A percentile compares a stretch with the other conserved stretches of the same genome.
Conservation (phyloP, 192 early-diverging fungal genomes). For the Geranomyces michiganensis region DNA sequence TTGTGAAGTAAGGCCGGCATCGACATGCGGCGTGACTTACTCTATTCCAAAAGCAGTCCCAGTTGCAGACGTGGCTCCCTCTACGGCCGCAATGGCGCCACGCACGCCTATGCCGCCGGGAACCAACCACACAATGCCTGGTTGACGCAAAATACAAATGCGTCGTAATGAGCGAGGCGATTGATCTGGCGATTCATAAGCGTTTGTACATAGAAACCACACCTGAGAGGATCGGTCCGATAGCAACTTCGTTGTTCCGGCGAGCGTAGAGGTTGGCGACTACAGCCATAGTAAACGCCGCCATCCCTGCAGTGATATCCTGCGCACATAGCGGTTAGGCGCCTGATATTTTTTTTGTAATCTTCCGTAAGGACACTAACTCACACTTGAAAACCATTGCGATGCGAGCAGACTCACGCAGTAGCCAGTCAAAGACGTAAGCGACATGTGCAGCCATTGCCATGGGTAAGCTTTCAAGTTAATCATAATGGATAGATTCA, state of each 20-base stretch:
- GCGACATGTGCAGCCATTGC: slow-evolving; percentile 35
- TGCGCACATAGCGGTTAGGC: no score
- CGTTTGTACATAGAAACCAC: no score
- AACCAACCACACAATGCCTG: slow-evolving; percentile 37
- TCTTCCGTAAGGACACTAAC: no score
- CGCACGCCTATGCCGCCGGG: slow-evolving; percentile 36
- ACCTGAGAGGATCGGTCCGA: slow-evolving; percentile 29
- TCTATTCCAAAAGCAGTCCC: slow-evolving; percentile 38
- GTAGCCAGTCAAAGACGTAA: slow-evolving; percentile 29
- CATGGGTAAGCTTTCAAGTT: slow-evolving; percentile 27
- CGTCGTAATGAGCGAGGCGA: not conserved
- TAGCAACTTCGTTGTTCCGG: slow-evolving; percentile 32
- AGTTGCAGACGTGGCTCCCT: slow-evolving; percentile 1
- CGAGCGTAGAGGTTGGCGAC: slow-evolving; percentile 33
- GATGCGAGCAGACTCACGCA: slow-evolving; percentile 16
- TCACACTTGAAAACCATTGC: slow-evolving; percentile 29
- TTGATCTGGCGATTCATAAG: no score
- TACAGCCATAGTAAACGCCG: slow-evolving; percentile 30
- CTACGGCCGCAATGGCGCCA: slow-evolving; percentile 26
- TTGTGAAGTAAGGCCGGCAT: not conserved
- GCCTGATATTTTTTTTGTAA: no score
- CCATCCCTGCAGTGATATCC: slow-evolving; percentile 34
- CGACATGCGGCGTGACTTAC: not conserved
- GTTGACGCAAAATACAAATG: no score
- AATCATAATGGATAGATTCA: slow-evolving; percentile 40